phyloP scores from a whole-genome alignment of 2,329 filamentous ascomycete genomes.

The Seiridium cupressi region DNA sequence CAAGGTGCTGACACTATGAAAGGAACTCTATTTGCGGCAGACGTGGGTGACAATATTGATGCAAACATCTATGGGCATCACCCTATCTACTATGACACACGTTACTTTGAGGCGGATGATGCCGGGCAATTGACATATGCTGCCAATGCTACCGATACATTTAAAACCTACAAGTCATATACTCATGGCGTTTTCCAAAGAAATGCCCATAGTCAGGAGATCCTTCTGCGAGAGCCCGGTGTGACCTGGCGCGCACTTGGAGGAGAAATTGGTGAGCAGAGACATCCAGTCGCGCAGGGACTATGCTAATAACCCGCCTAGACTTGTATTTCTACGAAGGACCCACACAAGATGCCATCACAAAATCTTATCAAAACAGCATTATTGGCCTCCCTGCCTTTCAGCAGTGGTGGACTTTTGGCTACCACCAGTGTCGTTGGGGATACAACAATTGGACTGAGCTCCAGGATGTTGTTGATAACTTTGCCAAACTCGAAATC shows the following conservation, averaged over 20 bases:
- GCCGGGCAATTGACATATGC: conserved; percentile 50
- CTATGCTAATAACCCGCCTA: background rate
- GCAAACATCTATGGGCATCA: conserved; percentile 74
- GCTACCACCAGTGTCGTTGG: conserved; percentile 82
- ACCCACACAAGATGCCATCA: conserved; percentile 65
- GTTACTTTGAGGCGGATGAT: conserved; percentile 62
- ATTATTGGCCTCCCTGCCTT: conserved; percentile 71
- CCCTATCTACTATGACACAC: conserved; percentile 76
- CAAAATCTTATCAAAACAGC: conserved; percentile 66
- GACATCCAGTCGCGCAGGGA: background rate
- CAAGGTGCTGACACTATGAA: background rate
- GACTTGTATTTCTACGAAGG: conserved; percentile 81
- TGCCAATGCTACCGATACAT: conserved; percentile 50
- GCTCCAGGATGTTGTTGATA: conserved; percentile 64
- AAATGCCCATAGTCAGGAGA: conserved; percentile 75
- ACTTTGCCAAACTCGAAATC: conserved; percentile 63
- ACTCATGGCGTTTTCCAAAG: conserved; percentile 77
- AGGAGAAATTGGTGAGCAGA: conserved; percentile 54
- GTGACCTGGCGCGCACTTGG: conserved; percentile 75
- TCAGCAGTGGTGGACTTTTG: conserved; percentile 80
- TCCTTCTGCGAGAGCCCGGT: conserved; percentile 60
- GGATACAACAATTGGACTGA: conserved; percentile 74
- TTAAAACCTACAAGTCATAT: conserved; percentile 59
- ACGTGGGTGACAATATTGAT: conserved; percentile 64
- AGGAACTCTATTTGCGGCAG: conserved; percentile 59